These are phyloP conservation scores for Dendrostoma leiphaemia DNA, from an alignment of 2,329 filamentous ascomycete species.

Conservation along the genomic window DNA sequence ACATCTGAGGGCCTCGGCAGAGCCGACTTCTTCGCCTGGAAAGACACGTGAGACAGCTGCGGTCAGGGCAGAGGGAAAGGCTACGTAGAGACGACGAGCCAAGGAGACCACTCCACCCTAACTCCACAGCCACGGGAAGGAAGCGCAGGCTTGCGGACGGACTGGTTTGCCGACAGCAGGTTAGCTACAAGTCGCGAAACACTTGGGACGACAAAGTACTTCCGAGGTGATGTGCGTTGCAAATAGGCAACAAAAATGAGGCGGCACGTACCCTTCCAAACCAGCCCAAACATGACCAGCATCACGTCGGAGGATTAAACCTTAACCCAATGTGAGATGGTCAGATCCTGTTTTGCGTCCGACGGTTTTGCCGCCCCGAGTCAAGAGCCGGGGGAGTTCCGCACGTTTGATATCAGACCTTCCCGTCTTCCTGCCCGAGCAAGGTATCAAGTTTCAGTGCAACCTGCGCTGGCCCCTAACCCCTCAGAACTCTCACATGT, in stretches of 20 bases:
- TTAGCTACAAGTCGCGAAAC: too few relatives aligned
- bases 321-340: slow-evolving; percentile 13
- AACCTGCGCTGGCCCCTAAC: neutral
- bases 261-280: slow-evolving; percentile 3
- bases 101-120: neutral
- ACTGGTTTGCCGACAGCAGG: neutral
- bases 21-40: too few relatives aligned
- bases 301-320: slow-evolving; percentile 14
- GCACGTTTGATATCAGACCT: neutral
- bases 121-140: neutral
- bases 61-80: neutral
- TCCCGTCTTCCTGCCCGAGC: neutral
- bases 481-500: neutral
- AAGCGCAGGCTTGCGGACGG: neutral
- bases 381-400: neutral
- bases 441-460: neutral
- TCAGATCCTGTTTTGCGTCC: slow-evolving; percentile 10
- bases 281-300: slow-evolving; percentile 9
- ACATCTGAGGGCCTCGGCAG: neutral
- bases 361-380: slow-evolving; percentile 6
- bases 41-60: neutral
- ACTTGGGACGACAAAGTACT: too few relatives aligned
- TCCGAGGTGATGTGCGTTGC: neutral
- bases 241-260: neutral
- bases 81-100: neutral